phyloP scores from a whole-genome alignment of 441 rosid species.

The Metrosideros polymorpha region DNA sequence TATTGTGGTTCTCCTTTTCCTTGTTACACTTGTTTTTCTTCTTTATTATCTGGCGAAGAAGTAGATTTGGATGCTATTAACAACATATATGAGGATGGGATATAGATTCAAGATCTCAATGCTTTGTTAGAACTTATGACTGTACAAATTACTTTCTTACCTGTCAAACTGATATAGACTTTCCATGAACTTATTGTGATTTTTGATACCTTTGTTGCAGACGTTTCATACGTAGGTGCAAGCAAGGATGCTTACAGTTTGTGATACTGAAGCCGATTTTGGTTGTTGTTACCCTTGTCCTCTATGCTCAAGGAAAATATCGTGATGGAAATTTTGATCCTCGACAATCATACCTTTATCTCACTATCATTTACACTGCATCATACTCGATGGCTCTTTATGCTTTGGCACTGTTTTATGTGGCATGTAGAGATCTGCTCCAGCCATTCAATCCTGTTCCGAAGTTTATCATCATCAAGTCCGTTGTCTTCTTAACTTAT shows the following conservation, averaged over 20 bases:
- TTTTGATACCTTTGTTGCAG: slow-evolving; percentile 26
- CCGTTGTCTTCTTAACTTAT: slow-evolving; percentile 92
- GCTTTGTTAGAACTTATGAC: background rate
- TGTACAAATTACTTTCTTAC: background rate
- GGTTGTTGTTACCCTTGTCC: slow-evolving; percentile 75
- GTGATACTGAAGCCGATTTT: slow-evolving; percentile 89
- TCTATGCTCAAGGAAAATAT: slow-evolving; percentile 90
- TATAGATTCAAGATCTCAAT: background rate
- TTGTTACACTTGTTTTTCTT: background rate
- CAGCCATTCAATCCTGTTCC: slow-evolving; percentile 99
- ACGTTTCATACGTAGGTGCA: slow-evolving; percentile 92
- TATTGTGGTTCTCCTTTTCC: background rate
- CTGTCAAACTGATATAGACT: background rate
- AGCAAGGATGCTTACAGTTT: slow-evolving; percentile 97
- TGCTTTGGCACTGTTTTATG: slow-evolving; percentile 78
- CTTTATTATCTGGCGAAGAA: background rate
- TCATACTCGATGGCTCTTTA: slow-evolving; percentile 91
- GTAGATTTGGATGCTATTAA: background rate
- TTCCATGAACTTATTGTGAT: background rate
- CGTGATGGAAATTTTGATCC: slow-evolving; percentile 95
- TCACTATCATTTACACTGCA: slow-evolving; percentile 85
- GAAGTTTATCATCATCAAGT: slow-evolving; percentile 84
- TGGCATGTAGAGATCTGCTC: slow-evolving; percentile 97
- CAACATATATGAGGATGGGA: background rate
- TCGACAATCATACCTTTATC: slow-evolving; percentile 75